These are phyloP conservation scores for Zasmidium cellare DNA, from an alignment of 2,329 filamentous ascomycete genomes.

Conservation along the genomic window DNA sequence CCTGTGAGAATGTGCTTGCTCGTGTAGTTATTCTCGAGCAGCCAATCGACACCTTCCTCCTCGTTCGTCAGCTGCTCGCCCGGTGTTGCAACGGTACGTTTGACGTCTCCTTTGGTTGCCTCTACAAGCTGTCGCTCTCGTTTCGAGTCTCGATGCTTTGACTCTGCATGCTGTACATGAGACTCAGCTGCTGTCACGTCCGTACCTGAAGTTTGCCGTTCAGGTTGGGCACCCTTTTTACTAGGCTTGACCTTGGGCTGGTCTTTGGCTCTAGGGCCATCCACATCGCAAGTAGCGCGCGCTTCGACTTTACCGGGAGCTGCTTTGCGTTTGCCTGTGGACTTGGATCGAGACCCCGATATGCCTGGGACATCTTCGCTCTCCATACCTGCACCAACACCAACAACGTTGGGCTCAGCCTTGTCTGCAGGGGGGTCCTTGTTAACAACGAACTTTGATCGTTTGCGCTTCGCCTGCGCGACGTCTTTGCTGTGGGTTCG, in stretches of 20 bases:
- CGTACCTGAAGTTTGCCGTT: too few relatives aligned
- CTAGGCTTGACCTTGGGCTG: background rate
- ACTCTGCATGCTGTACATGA: too few relatives aligned
- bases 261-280: background rate
- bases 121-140: background rate
- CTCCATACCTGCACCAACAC: background rate
- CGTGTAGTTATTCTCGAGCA: slow-evolving; percentile 13
- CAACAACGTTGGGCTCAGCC: background rate
- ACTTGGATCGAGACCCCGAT: background rate
- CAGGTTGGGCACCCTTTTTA: background rate
- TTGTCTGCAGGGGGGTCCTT: background rate
- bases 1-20: background rate
- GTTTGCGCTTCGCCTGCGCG: background rate
- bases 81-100: too few relatives aligned
- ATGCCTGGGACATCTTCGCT: background rate
- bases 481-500: background rate
- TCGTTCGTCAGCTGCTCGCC: background rate
- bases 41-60: slow-evolving; percentile 29
- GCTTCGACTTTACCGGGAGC: too few relatives aligned
- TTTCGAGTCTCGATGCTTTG: too few relatives aligned
- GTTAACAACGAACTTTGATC: background rate
- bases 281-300: background rate
- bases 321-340: background rate
- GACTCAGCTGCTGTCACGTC: too few relatives aligned
- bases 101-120: background rate